Base-by-base conservation (phyloP, 805 yeast genomes). In the Lipomyces mesembrius region DNA sequence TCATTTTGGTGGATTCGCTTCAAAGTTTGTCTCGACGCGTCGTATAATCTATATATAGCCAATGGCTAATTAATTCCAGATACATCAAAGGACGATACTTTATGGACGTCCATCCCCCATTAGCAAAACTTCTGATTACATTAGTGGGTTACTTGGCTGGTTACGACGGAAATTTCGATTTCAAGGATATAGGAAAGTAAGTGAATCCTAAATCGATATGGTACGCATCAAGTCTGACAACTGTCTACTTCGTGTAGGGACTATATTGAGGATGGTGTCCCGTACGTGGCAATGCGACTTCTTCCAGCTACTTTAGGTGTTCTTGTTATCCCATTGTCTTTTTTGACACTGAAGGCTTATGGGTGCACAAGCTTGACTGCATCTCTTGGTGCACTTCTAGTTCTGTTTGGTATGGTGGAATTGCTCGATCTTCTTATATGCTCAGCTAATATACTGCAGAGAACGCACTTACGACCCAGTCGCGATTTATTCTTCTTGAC, bases 1-100 rank as follows among this genome's bases (percentile, higher is more conserved):
- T 53, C 96, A 91, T 78, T 95, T 95, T 74, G 99, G 99, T 64
- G 96, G 96, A n/a, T 95, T 94, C 79, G 97, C 97, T 39, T 84
- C 88, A 66, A 87, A 90, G 78, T 95, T 92, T 79, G 83, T 87
- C 14, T 4, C 58, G 22, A 14, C n/a, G 54, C 25, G 61, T 29
- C 22, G 39, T 22, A 27, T 22, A 14, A 32, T 54, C 55, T 25
- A 22, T 25, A 52, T 52, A 20, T 25, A 11, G 34, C 12, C 55
- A 14, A 25, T 25, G n/a, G 11, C 37, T 54, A 62, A 55, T 17
- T 12, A 7, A 9, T 29, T 43, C 49, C 57, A 79, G 81, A 54
- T 86, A 86, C 76, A 81, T 82, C 70, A 79, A 79, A 61, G 90
- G 91, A 29, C 80, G 83, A 53, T 88, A 85, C 75, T 88, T 87